Percentiles rank a stretch among this genome's conserved stretches.
Evolutionary conservation across 2,329 filamentous ascomycete genomes (phyloP).

Genomic region (Ophiostoma sp.): DNA sequence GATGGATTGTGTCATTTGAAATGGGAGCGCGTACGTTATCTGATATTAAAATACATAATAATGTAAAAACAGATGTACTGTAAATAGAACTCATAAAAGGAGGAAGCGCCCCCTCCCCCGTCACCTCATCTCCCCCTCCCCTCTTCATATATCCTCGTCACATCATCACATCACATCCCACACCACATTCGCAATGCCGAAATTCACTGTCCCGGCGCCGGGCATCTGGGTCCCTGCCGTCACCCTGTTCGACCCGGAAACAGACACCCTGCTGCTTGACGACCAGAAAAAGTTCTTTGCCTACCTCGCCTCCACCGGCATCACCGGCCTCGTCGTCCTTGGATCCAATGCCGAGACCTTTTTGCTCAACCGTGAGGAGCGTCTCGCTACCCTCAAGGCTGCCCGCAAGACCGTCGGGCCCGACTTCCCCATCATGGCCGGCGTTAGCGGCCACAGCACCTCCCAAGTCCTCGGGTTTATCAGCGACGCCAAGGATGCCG

Average conservation of each 20-base stretch:
- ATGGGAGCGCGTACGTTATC: not conserved
- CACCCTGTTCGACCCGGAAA: constrained; percentile 34
- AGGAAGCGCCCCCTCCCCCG: not conserved
- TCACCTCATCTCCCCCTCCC: not conserved
- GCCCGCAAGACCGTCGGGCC: constrained; percentile 51
- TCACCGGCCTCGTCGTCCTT: constrained; percentile 34
- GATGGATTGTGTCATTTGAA: not conserved
- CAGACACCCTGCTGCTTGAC: constrained; percentile 32
- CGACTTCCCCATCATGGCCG: constrained; percentile 56
- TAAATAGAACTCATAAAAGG: not conserved
- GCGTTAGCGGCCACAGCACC: constrained; percentile 60
- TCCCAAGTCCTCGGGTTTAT: constrained; percentile 58
- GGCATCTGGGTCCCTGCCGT: constrained; percentile 36
- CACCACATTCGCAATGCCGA: not conserved
- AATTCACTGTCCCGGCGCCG: constrained; percentile 28
- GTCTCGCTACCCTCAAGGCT: constrained; percentile 45
- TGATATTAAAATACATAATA: not conserved
- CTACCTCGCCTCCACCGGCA: constrained; percentile 31
- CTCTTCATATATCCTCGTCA: not conserved
- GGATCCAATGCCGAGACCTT: constrained; percentile 37
- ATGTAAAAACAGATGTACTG: not conserved
- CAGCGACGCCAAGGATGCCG: constrained; percentile 53
- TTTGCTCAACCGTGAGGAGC: constrained; percentile 35
- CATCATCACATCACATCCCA: not conserved
- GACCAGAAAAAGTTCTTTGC: constrained; percentile 33